These are phyloP conservation scores for Salix koriyanagi DNA, from an alignment of 345 rosid genomes.

Conservation along the genomic window DNA sequence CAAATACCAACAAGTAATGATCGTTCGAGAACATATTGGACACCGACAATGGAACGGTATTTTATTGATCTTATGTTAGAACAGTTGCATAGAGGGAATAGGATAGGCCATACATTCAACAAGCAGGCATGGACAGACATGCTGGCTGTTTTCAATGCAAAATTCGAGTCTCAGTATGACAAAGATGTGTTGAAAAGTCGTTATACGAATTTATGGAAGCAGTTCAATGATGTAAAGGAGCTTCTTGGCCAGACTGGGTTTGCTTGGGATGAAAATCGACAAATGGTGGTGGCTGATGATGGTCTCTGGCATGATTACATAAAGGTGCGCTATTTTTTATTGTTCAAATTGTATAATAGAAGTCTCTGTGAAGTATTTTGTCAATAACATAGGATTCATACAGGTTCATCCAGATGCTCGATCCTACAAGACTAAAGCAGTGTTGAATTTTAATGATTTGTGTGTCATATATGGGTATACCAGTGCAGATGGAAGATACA, in stretches of 20 bases:
- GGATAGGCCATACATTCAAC: slow-evolving; percentile 74
- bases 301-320: slow-evolving; percentile 54
- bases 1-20: slow-evolving; percentile 44
- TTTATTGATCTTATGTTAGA: slow-evolving; percentile 86
- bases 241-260: slow-evolving; percentile 68
- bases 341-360: not conserved
- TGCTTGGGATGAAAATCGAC: slow-evolving; percentile 70
- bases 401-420: slow-evolving; percentile 76
- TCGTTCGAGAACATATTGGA: slow-evolving; percentile 79
- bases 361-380: not conserved
- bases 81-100: slow-evolving; percentile 69
- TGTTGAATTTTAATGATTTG: slow-evolving; percentile 62
- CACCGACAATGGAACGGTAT: slow-evolving; percentile 78
- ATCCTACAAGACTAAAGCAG: slow-evolving; percentile 63
- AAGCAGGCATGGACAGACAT: slow-evolving; percentile 84
- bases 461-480: slow-evolving; percentile 72
- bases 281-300: slow-evolving; percentile 72
- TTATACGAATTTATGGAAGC: slow-evolving; percentile 74
- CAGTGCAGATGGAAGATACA: slow-evolving; percentile 87
- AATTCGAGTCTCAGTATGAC: slow-evolving; percentile 73
- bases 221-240: slow-evolving; percentile 63
- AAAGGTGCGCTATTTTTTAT: slow-evolving; percentile 42
- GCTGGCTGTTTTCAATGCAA: slow-evolving; percentile 56
- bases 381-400: slow-evolving; percentile 17
- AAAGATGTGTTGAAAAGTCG: slow-evolving; percentile 74